Base-by-base conservation (phyloP, 495 filamentous ascomycete genomes). In the Daldinia caldariorum region DNA sequence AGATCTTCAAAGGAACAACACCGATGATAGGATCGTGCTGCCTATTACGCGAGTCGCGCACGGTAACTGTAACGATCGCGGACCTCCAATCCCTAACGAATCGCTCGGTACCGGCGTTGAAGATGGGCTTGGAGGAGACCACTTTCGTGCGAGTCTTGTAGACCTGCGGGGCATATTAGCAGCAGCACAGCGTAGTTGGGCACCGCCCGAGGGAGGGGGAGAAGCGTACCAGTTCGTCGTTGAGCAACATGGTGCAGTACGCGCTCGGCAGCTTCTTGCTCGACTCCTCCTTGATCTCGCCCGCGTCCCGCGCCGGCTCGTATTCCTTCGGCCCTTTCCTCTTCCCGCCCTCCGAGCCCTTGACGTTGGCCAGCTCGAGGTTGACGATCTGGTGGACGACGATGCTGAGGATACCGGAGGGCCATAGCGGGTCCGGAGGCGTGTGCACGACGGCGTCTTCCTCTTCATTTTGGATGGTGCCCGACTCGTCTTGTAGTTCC, bases 1-100 rank as follows among this genome's bases (percentile, higher is more conserved):
- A 92, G 0, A 98, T 81, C 76, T 93, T 94, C 60, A 98, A 75
- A 2, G 93, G 92, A 3, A 97, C 90, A 9, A 97, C 90, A 26
- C 94, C 94, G 18, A 98, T 89, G 57, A 98, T 93, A 13, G 94
- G 94, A 68, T 98, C 94, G 69, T 98, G 94, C 79, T 98, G 89
- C 43, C 94, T 86, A 72, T 97, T 90, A 14, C 94, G 88, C 57
- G 90, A 87, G 77, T 98, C 94, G 12, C 94, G 88, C 32, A 97
- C 93, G 13, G 91, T 92, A 57, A 97, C 85, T 0, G 93, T 97
- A 38, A 97, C 87, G 54, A 97, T 89, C 35, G 88, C 85, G 37
- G 91, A 94, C 51, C 93, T 85, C 94, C 94, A 98, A 77, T 98
- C 94, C 12, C 94, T 89, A n/a, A 97, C 84, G 72, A 98, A 98